Base-by-base conservation (phyloP, 805 yeast genomes). In the Candida vaughaniae region DNA sequence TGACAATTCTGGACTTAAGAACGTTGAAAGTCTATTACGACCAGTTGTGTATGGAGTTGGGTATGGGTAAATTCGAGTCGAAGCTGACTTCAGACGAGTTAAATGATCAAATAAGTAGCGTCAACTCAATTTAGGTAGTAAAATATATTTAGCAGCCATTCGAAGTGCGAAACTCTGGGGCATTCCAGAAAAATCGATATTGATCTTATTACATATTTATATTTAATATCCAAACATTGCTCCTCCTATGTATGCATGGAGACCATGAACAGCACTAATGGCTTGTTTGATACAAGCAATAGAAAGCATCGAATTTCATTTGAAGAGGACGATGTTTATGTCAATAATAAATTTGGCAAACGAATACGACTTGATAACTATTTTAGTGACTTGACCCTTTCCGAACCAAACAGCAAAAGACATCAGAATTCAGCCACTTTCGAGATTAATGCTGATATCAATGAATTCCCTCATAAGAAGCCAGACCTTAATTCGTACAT, bases 1-100 rank as follows among this genome's bases (percentile, higher is more conserved):
- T 67, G 38, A 55, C 66, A 2, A 50, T 67, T 27, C 57, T 48
- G 35, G 72, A 67, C 36, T 52, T 67, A 39, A 49, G 59, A 28
- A 42, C 36, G 8, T 43, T 67, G 47, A 67, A 67, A 42, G 30
- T 25, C 11, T 62, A 47, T 42, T 67, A 67, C 31, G 72, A 67
- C 45, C 67, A 62, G 41, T 50, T 67, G 35, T 67, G 73, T 43
- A 35, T 35, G 18, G 52, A 48, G 16, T 31, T 51, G 9, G 48
- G 48, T 5, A 28, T 45, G 20, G 31, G 38, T 19, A 43, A 43
- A 27, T 42, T 31, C 26, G 49, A 48, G 17, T 35, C 39, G 22
- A 48, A 46, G 27, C 41, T 42, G 15, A 43, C 41, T 15, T 25
- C 32, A 3, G 41, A 32, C 15, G 31, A 28, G 18, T 25, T 22